Evolutionary conservation across 192 early-diverging fungal species (phyloP), one percentile per base, ranked within the genome.

Genomic region (Gonapodya prolifera): DNA sequence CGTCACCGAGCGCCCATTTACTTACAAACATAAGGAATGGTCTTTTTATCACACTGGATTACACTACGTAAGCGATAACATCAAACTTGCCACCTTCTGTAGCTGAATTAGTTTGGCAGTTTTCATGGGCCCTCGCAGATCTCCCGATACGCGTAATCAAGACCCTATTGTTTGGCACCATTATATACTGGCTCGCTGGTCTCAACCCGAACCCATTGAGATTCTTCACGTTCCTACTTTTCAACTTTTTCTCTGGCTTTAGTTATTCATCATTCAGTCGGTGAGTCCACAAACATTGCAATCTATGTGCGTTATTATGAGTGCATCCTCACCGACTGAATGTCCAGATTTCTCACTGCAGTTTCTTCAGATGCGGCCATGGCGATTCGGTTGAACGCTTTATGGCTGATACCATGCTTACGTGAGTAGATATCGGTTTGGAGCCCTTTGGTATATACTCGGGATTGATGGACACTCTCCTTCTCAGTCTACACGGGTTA

Each of bases 401-500:
- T 73, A 18, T 32, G 18, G 28, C 18, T 73, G 28, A 73, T 73
- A 30, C 71, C 71, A 29, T 30, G 8, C 31, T 30, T 73, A 18
- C 8, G 45, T 61, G 45, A 61, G 45, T 61, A 8, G 23, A 61
- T 61, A 8, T 61, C 45, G 8, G 8, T 16, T 61, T 23, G 23
- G 8, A 61, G 8, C 23, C 45, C 23, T 61, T 61, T 8, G 8
- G 8, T 8, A 8, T 61, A 23, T 16, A 16, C 23, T 16, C 45
- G 23, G 8, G 45, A 61, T 23, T 16, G 23, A 61, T 61, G 45
- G 45, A n/a, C 91, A 17, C 77, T 91, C 45, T 79, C 86, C 2
- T 77, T 85, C 69, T 2, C 18, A 73, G 71, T 89, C 0, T 89
- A 91, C 69, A 84, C 84, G 35, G 89, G 91, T 33, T 92, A 90